Evolutionary conservation across 139 green algal genomes (phyloP), one percentile per base, ranked within the genome.

Genomic region (Diplosphaera chodatii): DNA sequence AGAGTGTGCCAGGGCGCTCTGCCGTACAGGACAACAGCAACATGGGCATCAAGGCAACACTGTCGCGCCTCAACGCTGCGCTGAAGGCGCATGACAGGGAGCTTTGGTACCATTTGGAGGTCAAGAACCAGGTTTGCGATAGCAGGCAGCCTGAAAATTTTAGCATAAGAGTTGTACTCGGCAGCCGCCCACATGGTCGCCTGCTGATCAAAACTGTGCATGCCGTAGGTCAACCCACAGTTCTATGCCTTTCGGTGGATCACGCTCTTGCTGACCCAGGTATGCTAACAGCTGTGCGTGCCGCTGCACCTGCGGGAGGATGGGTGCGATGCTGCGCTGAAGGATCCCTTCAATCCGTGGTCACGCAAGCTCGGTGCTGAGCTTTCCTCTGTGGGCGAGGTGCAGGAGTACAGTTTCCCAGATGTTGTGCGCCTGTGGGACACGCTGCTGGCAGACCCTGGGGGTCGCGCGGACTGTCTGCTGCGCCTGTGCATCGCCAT

Each of bases 241-340:
- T 97, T 95, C 66, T 98, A 96, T 72, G 87, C 93, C 8, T 98
- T 98, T 76, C 85, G 94, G 32, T 98, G 94, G 93, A 91, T 97
- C 66, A 97, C 93, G 28, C 86, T 97, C 28, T 75, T 96, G 34
- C 77, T 96, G 63, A 88, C 87, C 1, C 87, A 92, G 55, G 91
- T 66, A n/a, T 8, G 62, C n/a, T n/a, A n/a, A n/a, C n/a, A n/a
- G 62, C 62, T 82, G 18, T 55, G 40, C 1, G 23, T 20, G 22
- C n/a, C n/a, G n/a, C n/a, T n/a, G n/a, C n/a, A n/a, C n/a, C n/a
- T n/a, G n/a, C n/a, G n/a, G n/a, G n/a, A n/a, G n/a, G n/a, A n/a
- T n/a, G n/a, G n/a, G n/a, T n/a, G n/a, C n/a, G n/a, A n/a, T n/a
- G n/a, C n/a, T n/a, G n/a, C n/a, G n/a, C n/a, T n/a, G n/a, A n/a